Conservation (phyloP, 805 yeast species). For the Candida alai region DNA sequence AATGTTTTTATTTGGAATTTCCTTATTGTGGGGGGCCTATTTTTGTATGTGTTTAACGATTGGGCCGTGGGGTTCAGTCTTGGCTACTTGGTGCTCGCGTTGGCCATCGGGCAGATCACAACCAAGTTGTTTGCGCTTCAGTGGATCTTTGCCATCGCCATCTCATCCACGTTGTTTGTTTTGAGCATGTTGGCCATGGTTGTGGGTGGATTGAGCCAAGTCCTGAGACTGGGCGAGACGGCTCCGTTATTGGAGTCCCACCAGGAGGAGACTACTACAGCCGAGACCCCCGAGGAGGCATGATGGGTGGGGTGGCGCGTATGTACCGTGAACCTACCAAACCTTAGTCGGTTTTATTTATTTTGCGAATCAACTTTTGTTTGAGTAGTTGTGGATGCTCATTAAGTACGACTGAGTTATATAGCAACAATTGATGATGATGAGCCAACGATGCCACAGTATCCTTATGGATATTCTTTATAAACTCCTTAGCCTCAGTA, state of each 20-base stretch:
- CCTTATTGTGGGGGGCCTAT: slow-evolving; percentile 57
- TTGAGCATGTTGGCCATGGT: slow-evolving; percentile 45
- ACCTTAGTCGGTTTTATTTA: slow-evolving; percentile 14
- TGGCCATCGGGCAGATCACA: slow-evolving; percentile 68
- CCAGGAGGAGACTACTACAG: no score
- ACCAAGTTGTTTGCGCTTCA: slow-evolving; percentile 72
- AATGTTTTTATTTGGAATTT: slow-evolving; percentile 78
- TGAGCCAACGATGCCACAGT: slow-evolving; percentile 60
- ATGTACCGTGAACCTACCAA: no score
- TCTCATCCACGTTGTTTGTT: slow-evolving; percentile 54
- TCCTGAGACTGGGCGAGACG: slow-evolving; percentile 16
- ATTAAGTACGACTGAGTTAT: slow-evolving; percentile 50
- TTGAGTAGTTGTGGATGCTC: slow-evolving; percentile 31
- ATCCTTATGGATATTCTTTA: slow-evolving; percentile 62
- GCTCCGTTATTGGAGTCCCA: slow-evolving; percentile 41
- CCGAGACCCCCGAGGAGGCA: no score
- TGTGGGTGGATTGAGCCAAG: slow-evolving; percentile 24
- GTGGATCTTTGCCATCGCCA: slow-evolving; percentile 79
- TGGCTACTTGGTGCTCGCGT: slow-evolving; percentile 55
- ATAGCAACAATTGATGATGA: slow-evolving; percentile 52
- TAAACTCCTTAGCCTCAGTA: slow-evolving; percentile 63
- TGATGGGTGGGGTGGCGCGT: no score
- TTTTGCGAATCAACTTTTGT: slow-evolving; percentile 30
- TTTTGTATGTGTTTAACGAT: slow-evolving; percentile 59
- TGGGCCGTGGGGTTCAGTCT: slow-evolving; percentile 65